Evolutionary conservation across 805 yeast genomes (phyloP).

Genomic region (Hanseniaspora lachancei): DNA sequence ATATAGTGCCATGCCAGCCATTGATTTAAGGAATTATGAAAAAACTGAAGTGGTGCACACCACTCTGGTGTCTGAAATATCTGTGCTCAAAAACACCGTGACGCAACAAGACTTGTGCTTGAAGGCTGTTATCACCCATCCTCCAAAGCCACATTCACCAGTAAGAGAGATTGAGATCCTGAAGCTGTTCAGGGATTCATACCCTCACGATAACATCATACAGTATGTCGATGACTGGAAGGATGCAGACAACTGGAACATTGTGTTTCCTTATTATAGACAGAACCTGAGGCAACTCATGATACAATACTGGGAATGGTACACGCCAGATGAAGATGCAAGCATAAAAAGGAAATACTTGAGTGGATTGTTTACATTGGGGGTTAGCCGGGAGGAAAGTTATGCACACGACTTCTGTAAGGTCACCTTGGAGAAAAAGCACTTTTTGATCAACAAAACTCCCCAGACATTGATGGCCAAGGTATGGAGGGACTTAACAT

Average conservation of each 20-base stretch:
- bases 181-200: neutral
- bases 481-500: conserved; percentile 59
- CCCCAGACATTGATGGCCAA: conserved; percentile 19
- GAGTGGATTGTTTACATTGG: neutral
- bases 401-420: neutral
- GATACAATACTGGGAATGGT: conserved; percentile 11
- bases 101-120: neutral
- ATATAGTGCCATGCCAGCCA: too few species aligned
- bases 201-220: neutral
- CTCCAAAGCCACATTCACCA: conserved; percentile 5
- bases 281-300: conserved; percentile 13
- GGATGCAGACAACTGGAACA: conserved; percentile 13
- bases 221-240: conserved; percentile 19
- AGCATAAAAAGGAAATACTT: neutral
- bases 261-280: conserved; percentile 14
- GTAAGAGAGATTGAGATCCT: conserved; percentile 1
- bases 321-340: neutral
- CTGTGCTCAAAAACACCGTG: neutral
- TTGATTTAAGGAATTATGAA: neutral
- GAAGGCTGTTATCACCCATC: neutral
- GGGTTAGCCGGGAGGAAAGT: neutral
- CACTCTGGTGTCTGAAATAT: neutral
- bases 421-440: neutral
- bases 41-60: neutral
- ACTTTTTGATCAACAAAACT: conserved; percentile 16